Evolutionary conservation across 2,329 filamentous ascomycete genomes (phyloP).

Genomic region (Cladophialophora psammophila): DNA sequence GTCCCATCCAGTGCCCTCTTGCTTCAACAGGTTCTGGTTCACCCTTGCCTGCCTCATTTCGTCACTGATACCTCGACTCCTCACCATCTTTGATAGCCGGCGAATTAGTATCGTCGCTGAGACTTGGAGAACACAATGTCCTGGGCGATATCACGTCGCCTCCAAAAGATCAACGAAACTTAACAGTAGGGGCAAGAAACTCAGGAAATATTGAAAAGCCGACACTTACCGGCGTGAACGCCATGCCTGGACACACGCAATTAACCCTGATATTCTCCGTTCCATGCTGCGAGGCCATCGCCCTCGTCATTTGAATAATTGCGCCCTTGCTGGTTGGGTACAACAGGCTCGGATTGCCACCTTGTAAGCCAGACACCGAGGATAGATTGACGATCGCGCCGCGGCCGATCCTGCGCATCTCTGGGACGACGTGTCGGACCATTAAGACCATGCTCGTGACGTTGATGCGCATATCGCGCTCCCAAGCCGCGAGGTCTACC

Average conservation of each 20-base stretch:
- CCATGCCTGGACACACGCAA: conserved; percentile 56
- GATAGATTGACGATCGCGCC: conserved; percentile 51
- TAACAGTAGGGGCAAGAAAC: neutral
- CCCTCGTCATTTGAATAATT: conserved; percentile 60
- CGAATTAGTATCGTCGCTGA: conserved; percentile 13
- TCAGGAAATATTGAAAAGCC: neutral
- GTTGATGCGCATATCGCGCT: conserved; percentile 46
- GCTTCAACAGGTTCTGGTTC: conserved; percentile 42
- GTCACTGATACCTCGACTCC: conserved; percentile 41
- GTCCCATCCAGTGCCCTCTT: conserved; percentile 28
- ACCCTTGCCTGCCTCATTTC: conserved; percentile 41
- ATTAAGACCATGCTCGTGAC: conserved; percentile 50
- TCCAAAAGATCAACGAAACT: conserved; percentile 2
- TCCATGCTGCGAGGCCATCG: conserved; percentile 61
- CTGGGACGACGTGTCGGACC: conserved; percentile 44
- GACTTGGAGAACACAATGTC: neutral
- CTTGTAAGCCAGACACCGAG: conserved; percentile 45
- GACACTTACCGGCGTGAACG: conserved; percentile 27
- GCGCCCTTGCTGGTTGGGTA: conserved; percentile 48
- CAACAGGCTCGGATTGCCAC: conserved; percentile 43
- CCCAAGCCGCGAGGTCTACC: conserved; percentile 45
- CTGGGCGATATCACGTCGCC: conserved; percentile 17
- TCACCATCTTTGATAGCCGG: conserved; percentile 39
- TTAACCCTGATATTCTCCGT: conserved; percentile 58
- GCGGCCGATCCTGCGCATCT: conserved; percentile 46